Evolutionary conservation across 768 basidiomycete genomes (phyloP).

Genomic region (Leccinum disarticulatum): DNA sequence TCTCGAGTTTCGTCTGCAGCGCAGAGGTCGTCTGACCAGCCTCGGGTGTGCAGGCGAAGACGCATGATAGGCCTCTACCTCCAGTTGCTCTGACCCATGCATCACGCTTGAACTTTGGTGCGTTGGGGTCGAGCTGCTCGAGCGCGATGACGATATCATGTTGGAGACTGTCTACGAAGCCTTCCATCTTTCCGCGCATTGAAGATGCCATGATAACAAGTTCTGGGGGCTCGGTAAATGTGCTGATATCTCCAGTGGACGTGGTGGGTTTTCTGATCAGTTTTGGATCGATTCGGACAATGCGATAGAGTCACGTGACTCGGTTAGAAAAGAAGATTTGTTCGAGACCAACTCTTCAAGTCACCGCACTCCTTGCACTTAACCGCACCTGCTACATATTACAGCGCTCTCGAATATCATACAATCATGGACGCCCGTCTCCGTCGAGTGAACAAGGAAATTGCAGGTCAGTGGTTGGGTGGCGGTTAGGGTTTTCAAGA

Average conservation of each 20-base stretch:
- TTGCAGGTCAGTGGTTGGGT: constrained; percentile 54
- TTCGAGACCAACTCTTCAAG: not conserved
- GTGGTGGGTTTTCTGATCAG: not conserved
- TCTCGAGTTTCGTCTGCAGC: constrained; percentile 69
- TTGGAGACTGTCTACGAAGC: constrained; percentile 76
- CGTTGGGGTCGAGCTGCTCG: constrained; percentile 73
- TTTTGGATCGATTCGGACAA: not conserved
- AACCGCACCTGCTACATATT: not conserved
- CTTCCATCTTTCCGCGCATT: constrained; percentile 79
- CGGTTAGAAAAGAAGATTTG: constrained; percentile 3
- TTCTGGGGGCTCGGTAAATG: too few relatives aligned
- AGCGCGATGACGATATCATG: constrained; percentile 73
- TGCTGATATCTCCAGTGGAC: too few relatives aligned
- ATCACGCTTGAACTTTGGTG: constrained; percentile 77
- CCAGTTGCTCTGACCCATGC: constrained; percentile 69
- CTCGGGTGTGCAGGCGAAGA: constrained; percentile 56
- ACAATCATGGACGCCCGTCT: constrained; percentile 81
- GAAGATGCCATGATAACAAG: constrained; percentile 19
- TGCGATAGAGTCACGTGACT: constrained; percentile 28
- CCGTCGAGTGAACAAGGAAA: constrained; percentile 92
- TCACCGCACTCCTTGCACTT: not conserved
- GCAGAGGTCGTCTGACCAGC: constrained; percentile 34
- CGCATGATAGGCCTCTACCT: constrained; percentile 79
- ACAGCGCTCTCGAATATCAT: not conserved
- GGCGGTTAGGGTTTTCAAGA: constrained; percentile 5